Conservation (phyloP, 495 filamentous ascomycete genomes). For the Tuber umbilicatum region DNA sequence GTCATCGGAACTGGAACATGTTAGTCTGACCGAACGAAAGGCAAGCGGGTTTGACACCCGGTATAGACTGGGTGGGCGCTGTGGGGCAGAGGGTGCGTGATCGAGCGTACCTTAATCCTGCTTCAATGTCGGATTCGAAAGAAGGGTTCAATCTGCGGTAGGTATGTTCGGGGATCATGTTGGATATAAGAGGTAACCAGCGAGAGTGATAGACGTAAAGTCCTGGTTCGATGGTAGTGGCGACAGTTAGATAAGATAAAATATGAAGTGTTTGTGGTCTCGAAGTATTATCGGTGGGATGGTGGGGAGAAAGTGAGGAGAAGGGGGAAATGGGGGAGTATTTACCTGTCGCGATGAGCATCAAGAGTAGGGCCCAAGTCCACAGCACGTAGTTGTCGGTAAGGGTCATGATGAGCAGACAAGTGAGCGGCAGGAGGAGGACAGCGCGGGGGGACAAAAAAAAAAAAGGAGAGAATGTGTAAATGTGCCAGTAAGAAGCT, state of each 20-base stretch:
- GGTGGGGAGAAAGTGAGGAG: slow-evolving; percentile 7
- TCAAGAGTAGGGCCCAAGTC: slow-evolving; percentile 57
- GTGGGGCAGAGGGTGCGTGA: too few relatives aligned
- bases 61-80: background rate
- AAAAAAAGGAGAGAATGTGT: background rate
- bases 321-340: slow-evolving; percentile 25
- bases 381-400: slow-evolving; percentile 63
- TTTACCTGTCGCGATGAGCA: slow-evolving; percentile 58
- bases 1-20: slow-evolving; percentile 53
- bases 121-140: slow-evolving; percentile 75
- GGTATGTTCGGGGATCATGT: slow-evolving; percentile 47
- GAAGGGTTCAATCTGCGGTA: slow-evolving; percentile 66
- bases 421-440: background rate
- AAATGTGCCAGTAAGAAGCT: background rate
- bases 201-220: slow-evolving; percentile 71
- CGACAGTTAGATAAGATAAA: background rate
- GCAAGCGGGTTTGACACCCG: background rate
- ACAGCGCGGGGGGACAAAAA: background rate
- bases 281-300: slow-evolving; percentile 8
- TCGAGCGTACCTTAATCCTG: slow-evolving; percentile 54
- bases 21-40: slow-evolving; percentile 8
- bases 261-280: slow-evolving; percentile 12
- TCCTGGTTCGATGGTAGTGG: slow-evolving; percentile 44
- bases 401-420: slow-evolving; percentile 24
- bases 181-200: slow-evolving; percentile 63